These are phyloP conservation scores for Vicia faba DNA, from an alignment of 306 rosid genomes.

Conservation along the genomic window DNA sequence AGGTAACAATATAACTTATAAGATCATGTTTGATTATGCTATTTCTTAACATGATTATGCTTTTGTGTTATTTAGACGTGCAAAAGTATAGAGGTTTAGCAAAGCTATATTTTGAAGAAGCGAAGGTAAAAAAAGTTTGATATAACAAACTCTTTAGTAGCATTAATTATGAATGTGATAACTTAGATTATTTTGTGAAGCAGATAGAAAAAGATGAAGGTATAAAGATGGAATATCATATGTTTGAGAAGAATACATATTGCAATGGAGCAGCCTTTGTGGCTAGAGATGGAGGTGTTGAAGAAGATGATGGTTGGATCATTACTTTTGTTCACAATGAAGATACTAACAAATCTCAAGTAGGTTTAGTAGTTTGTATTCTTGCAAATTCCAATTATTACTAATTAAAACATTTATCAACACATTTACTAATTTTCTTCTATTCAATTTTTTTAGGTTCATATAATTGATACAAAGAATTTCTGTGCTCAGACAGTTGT, in stretches of 20 bases:
- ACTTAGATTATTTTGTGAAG: slow-evolving; percentile 5
- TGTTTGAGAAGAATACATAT: slow-evolving; percentile 61
- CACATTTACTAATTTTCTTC: not conserved
- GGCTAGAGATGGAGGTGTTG: slow-evolving; percentile 42
- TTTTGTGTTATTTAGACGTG: slow-evolving; percentile 34
- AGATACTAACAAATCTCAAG: slow-evolving; percentile 53
- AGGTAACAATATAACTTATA: slow-evolving; percentile 42
- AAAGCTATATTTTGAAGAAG: slow-evolving; percentile 59
- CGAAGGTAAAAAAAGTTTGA: slow-evolving; percentile 25
- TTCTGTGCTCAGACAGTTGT: slow-evolving; percentile 51
- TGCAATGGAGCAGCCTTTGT: slow-evolving; percentile 74
- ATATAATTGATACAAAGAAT: slow-evolving; percentile 53
- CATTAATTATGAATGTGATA: not conserved
- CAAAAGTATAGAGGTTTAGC: slow-evolving; percentile 62
- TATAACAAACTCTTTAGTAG: not conserved
- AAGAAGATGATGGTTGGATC: slow-evolving; percentile 87
- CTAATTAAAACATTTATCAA: not conserved
- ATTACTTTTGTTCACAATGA: slow-evolving; percentile 78
- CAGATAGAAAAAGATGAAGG: slow-evolving; percentile 38
- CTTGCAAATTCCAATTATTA: not conserved
- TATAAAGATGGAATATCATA: slow-evolving; percentile 57
- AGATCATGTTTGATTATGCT: too few species aligned
- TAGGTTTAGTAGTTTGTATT: slow-evolving; percentile 27
- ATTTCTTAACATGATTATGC: not conserved
- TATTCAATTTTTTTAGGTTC: slow-evolving; percentile 45